These are phyloP conservation scores for Rhizomucor pusillus DNA, from an alignment of 371 early-diverging fungal species.

Conservation along the genomic window DNA sequence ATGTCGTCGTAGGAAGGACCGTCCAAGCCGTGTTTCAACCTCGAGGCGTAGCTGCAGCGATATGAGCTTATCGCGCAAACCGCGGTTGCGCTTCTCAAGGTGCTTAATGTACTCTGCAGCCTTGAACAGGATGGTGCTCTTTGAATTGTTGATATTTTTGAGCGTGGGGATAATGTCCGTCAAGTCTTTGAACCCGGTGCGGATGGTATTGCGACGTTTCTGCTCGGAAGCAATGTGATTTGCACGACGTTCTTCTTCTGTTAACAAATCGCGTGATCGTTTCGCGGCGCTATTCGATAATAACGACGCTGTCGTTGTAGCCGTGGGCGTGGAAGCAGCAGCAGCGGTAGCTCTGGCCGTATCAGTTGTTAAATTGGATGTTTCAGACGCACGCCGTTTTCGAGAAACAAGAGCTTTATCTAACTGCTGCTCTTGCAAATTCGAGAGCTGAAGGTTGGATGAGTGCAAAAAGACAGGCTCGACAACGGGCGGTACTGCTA, in stretches of 20 bases:
- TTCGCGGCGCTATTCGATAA: constrained; percentile 3
- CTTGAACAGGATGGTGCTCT: constrained; percentile 49
- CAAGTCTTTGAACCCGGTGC: constrained; percentile 77
- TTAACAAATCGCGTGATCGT: constrained; percentile 51
- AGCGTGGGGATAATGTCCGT: constrained; percentile 77
- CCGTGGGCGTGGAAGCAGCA: constrained; percentile 1
- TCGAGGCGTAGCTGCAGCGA: constrained; percentile 43
- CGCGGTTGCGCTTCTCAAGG: constrained; percentile 41
- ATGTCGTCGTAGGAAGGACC: not conserved
- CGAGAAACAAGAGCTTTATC: constrained; percentile 19
- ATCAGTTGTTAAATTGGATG: not conserved
- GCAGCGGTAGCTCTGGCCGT: constrained; percentile 6
- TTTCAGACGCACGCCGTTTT: not conserved
- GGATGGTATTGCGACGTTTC: constrained; percentile 81
- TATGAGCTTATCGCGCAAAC: constrained; percentile 45
- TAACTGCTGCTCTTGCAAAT: constrained; percentile 26
- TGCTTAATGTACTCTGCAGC: constrained; percentile 45
- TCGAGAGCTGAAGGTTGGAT: constrained; percentile 19
- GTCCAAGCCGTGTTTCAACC: constrained; percentile 14
- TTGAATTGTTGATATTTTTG: constrained; percentile 50
- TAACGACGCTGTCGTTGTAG: constrained; percentile 1
- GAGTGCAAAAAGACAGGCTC: too few relatives aligned
- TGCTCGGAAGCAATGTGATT: constrained; percentile 92
- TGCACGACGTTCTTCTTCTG: constrained; percentile 81
- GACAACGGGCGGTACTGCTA: too few relatives aligned